phyloP scores from a whole-genome alignment of 768 basidiomycete genomes.

The Pholiota microspora region DNA sequence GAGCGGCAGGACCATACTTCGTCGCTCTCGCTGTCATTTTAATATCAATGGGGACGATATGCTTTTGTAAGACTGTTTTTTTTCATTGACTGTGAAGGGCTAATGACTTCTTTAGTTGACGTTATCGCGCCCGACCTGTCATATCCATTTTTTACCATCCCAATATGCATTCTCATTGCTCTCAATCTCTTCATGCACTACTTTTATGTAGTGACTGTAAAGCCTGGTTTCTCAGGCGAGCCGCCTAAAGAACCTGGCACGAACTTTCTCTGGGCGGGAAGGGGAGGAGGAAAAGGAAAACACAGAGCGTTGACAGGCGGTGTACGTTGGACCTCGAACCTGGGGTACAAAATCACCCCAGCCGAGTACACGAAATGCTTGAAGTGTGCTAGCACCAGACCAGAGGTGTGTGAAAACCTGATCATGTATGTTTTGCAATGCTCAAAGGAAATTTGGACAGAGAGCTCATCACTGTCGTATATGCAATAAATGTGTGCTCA shows the following conservation, averaged over 20 bases:
- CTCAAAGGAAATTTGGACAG: conserved; percentile 34
- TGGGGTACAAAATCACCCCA: conserved; percentile 45
- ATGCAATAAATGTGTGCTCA: conserved; percentile 86
- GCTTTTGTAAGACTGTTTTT: conserved; percentile 67
- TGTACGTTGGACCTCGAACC: conserved; percentile 49
- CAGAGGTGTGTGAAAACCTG: conserved; percentile 59
- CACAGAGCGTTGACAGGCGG: conserved; percentile 34
- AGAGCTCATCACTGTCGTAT: conserved; percentile 92
- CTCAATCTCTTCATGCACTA: conserved; percentile 81
- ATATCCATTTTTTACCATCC: conserved; percentile 56
- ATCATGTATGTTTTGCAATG: background rate
- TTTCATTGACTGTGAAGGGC: background rate
- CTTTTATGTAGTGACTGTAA: conserved; percentile 76
- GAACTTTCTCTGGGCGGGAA: conserved; percentile 58
- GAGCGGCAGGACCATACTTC: conserved; percentile 90
- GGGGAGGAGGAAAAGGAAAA: conserved; percentile 25
- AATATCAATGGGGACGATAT: conserved; percentile 63
- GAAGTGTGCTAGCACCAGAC: conserved; percentile 66
- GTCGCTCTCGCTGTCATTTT: conserved; percentile 77
- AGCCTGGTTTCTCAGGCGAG: conserved; percentile 79
- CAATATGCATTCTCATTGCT: conserved; percentile 72
- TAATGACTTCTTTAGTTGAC: conserved; percentile 55
- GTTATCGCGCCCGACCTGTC: conserved; percentile 69
- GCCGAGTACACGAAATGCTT: conserved; percentile 61
- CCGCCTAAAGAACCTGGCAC: conserved; percentile 38